phyloP scores from a whole-genome alignment of 192 early-diverging fungal species.

The Entomortierella lignicola region DNA sequence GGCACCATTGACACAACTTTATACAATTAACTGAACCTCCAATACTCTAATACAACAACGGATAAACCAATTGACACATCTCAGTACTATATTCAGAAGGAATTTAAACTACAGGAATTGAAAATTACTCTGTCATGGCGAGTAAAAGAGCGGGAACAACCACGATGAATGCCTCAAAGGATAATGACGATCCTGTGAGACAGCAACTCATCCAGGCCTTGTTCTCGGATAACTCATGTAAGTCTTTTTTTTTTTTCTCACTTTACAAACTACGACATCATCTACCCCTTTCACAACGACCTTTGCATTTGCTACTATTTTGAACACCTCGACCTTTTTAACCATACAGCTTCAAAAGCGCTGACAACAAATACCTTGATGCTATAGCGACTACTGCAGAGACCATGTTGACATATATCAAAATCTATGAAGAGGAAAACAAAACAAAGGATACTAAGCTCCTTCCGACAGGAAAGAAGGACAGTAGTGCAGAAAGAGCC shows the following conservation, averaged over 20 bases:
- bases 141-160: conserved; percentile 11
- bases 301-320: too few species aligned
- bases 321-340: too few species aligned
- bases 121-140: conserved; percentile 3
- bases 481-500: conserved; percentile 27
- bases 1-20: too few species aligned
- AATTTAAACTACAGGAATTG: too few species aligned
- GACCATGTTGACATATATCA: conserved; percentile 57
- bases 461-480: conserved; percentile 18
- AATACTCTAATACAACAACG: too few species aligned
- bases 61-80: too few species aligned
- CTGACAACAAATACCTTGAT: neutral
- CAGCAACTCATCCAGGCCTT: conserved; percentile 43
- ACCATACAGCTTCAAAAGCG: neutral
- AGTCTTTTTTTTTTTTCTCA: too few species aligned
- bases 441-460: conserved; percentile 35
- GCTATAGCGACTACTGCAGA: conserved; percentile 41
- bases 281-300: too few species aligned
- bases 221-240: conserved; percentile 46
- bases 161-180: conserved; percentile 19
- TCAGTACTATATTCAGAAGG: too few species aligned
- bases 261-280: too few species aligned
- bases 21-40: too few species aligned
- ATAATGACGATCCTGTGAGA: conserved; percentile 48
- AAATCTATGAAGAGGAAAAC: conserved; percentile 64